phyloP scores from a whole-genome alignment of 2,329 filamentous ascomycete genomes.

The Lecanicillium sp. region DNA sequence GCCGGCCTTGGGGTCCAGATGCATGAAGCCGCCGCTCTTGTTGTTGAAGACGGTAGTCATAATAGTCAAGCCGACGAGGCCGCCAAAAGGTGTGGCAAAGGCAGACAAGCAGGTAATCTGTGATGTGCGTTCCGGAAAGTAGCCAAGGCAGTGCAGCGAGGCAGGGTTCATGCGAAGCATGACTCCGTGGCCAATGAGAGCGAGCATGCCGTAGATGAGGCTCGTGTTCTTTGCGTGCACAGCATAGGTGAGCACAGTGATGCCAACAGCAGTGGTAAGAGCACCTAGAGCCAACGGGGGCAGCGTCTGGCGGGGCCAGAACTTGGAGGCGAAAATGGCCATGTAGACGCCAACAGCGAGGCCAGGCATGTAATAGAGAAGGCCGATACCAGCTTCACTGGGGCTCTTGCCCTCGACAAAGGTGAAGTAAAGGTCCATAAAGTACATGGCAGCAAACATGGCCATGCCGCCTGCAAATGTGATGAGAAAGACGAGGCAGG shows the following conservation, averaged over 20 bases:
- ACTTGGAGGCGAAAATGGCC: constrained; percentile 54
- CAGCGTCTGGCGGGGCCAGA: constrained; percentile 57
- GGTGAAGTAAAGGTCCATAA: constrained; percentile 62
- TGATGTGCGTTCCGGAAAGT: constrained; percentile 52
- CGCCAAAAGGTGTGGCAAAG: constrained; percentile 56
- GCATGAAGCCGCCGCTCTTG: constrained; percentile 15
- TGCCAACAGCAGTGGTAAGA: constrained; percentile 50
- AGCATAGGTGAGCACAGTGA: constrained; percentile 53
- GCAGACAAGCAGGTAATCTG: constrained; percentile 54
- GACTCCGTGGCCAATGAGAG: constrained; percentile 54
- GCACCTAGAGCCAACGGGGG: constrained; percentile 51
- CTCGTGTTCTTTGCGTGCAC: constrained; percentile 41
- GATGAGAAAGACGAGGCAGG: constrained; percentile 53
- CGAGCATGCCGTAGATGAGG: constrained; percentile 61
- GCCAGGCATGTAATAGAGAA: constrained; percentile 52
- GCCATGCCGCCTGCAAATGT: constrained; percentile 55
- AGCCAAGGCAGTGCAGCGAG: constrained; percentile 56
- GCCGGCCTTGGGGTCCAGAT: constrained; percentile 7
- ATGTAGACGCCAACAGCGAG: constrained; percentile 45
- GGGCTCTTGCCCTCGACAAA: constrained; percentile 40
- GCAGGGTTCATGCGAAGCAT: constrained; percentile 59
- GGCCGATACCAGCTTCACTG: constrained; percentile 42
- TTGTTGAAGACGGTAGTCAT: constrained; percentile 69
- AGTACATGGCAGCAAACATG: constrained; percentile 54
- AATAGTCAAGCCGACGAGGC: constrained; percentile 58